Evolutionary conservation across 106 monocot species (phyloP).

Genomic region (Posidonia australis): DNA sequence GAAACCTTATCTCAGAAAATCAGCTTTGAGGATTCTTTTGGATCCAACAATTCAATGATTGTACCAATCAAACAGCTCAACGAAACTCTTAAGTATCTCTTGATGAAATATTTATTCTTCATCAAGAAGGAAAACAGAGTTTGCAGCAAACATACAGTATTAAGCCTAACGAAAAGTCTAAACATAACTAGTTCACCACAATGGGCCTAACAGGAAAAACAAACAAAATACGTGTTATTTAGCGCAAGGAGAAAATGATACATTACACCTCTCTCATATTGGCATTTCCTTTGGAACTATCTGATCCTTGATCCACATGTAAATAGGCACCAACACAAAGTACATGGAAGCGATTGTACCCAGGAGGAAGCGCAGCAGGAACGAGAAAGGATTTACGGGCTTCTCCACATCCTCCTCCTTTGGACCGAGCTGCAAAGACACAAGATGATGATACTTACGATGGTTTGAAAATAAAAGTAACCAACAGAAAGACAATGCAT

Average conservation of each 20-base stretch:
- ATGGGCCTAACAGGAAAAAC: background rate
- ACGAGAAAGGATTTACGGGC: slow-evolving; percentile 77
- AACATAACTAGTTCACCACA: background rate
- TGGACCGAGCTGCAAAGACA: slow-evolving; percentile 74
- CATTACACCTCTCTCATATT: slow-evolving; percentile 29
- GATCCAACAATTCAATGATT: too few species aligned
- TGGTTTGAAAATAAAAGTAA: too few species aligned
- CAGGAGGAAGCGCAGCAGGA: slow-evolving; percentile 75
- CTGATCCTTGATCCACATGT: slow-evolving; percentile 99
- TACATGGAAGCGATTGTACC: slow-evolving; percentile 73
- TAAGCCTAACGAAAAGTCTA: background rate
- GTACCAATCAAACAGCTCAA: too few species aligned
- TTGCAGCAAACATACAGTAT: too few species aligned
- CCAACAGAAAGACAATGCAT: background rate
- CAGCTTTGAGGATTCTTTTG: too few species aligned
- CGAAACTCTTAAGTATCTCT: too few species aligned
- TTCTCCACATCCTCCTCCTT: slow-evolving; percentile 82
- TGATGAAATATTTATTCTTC: too few species aligned
- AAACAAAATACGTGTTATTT: too few species aligned
- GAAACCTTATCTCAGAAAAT: too few species aligned
- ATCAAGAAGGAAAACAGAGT: too few species aligned
- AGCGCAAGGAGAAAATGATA: too few species aligned
- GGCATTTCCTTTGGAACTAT: slow-evolving; percentile 85
- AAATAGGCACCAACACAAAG: slow-evolving; percentile 78
- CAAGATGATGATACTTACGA: background rate